A percentile compares a stretch with the other conserved stretches of the same genome.
Conservation (phyloP, 1,284 basidiomycete species). For the Tilletia caries region DNA sequence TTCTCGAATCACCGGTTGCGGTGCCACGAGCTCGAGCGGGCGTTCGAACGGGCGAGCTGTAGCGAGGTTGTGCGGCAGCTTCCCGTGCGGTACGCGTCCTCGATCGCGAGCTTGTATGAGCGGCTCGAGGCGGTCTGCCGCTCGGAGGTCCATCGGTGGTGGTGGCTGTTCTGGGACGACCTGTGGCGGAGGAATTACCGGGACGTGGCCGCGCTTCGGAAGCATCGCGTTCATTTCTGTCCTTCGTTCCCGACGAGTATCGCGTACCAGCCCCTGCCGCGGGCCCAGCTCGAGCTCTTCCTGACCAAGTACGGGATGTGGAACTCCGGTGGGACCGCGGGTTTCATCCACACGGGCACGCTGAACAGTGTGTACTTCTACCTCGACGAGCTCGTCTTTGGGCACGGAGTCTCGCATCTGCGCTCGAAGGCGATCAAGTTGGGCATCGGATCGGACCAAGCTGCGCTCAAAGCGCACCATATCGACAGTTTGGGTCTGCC, state of each 20-base stretch:
- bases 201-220: constrained; percentile 60
- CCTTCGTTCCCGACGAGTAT: constrained; percentile 71
- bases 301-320: constrained; percentile 65
- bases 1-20: constrained; percentile 30
- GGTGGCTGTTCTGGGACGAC: constrained; percentile 76
- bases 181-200: constrained; percentile 34
- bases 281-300: constrained; percentile 66
- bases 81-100: constrained; percentile 59
- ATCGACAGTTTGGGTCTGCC: constrained; percentile 64
- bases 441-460: constrained; percentile 65
- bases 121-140: constrained; percentile 62
- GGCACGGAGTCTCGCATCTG: constrained; percentile 25
- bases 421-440: constrained; percentile 25
- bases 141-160: constrained; percentile 67
- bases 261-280: constrained; percentile 70
- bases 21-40: constrained; percentile 55
- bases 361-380: constrained; percentile 73
- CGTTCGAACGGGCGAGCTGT: constrained; percentile 60
- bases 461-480: constrained; percentile 61
- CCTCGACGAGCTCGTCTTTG: constrained; percentile 70
- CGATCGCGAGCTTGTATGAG: constrained; percentile 63
- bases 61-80: constrained; percentile 63
- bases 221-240: constrained; percentile 66
- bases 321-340: constrained; percentile 58
- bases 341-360: constrained; percentile 67